phyloP scores from a whole-genome alignment of 1,284 basidiomycete species.

The Volvariella surrecta region DNA sequence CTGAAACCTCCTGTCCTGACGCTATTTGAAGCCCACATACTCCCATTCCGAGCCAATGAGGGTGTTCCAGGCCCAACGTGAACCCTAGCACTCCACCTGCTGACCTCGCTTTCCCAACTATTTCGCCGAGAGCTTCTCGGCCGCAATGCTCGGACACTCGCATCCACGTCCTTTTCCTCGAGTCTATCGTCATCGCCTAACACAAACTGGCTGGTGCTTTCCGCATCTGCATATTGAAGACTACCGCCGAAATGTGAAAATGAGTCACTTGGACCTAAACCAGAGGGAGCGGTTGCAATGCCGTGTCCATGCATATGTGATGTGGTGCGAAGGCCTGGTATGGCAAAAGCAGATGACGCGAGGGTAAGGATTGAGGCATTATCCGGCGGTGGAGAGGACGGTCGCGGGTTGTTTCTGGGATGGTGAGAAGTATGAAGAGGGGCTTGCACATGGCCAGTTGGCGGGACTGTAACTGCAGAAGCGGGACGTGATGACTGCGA shows the following conservation, averaged over 20 bases:
- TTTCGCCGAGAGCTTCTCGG: slow-evolving; percentile 73
- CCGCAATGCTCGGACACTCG: slow-evolving; percentile 71
- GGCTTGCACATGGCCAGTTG: slow-evolving; percentile 47
- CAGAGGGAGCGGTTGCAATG: slow-evolving; percentile 37
- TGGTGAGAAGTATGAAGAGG: slow-evolving; percentile 87
- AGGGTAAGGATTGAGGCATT: slow-evolving; percentile 91
- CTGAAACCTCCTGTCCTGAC: slow-evolving; percentile 44
- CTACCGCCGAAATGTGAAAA: slow-evolving; percentile 61
- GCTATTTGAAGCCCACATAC: slow-evolving; percentile 51
- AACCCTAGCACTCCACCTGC: slow-evolving; percentile 74
- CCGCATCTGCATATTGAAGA: slow-evolving; percentile 43
- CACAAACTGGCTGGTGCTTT: slow-evolving; percentile 59
- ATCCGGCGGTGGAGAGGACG: slow-evolving; percentile 81
- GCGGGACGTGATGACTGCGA: slow-evolving; percentile 43
- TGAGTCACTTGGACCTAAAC: slow-evolving; percentile 52
- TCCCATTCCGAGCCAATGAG: slow-evolving; percentile 39
- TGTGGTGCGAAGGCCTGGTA: slow-evolving; percentile 38
- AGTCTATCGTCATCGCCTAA: slow-evolving; percentile 52
- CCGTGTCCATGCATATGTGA: slow-evolving; percentile 23
- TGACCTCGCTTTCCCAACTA: slow-evolving; percentile 79
- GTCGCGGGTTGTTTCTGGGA: slow-evolving; percentile 91
- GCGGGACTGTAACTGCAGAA: slow-evolving; percentile 25
- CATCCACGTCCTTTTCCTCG: slow-evolving; percentile 64
- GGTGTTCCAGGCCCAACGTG: slow-evolving; percentile 36
- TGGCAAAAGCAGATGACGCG: slow-evolving; percentile 84